Percentiles rank a stretch among this genome's conserved stretches.
These are phyloP conservation scores for Vitis hybrid DNA, from an alignment of 177 flowering plant genomes.

Conservation along the genomic window DNA sequence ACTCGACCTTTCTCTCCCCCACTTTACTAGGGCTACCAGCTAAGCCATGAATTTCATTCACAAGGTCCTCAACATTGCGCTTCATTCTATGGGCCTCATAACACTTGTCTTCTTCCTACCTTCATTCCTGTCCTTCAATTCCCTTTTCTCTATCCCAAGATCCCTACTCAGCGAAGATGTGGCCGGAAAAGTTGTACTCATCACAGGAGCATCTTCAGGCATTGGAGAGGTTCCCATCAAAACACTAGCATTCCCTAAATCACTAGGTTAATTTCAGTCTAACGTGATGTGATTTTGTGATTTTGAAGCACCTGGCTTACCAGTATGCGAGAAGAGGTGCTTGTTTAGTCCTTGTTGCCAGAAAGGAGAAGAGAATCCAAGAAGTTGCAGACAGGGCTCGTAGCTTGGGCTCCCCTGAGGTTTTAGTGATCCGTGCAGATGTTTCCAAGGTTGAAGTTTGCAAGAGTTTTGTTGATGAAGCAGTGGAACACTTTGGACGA, in stretches of 20 bases:
- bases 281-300: not conserved
- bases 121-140: conserved; percentile 20
- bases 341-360: conserved; percentile 37
- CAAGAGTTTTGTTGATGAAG: conserved; percentile 25
- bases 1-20: not conserved
- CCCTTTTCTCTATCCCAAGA: not conserved
- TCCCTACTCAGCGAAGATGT: conserved; percentile 23
- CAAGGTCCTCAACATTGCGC: conserved; percentile 18
- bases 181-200: conserved; percentile 41
- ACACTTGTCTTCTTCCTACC: conserved; percentile 20
- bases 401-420: conserved; percentile 33
- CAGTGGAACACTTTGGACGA: conserved; percentile 34
- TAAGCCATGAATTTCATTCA: conserved; percentile 21
- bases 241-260: not conserved
- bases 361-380: conserved; percentile 31
- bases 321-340: conserved; percentile 54
- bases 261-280: no score
- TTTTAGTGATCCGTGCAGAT: conserved; percentile 34
- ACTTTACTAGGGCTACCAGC: not conserved
- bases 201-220: conserved; percentile 53
- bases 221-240: conserved; percentile 21
- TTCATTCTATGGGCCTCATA: conserved; percentile 17
- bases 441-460: conserved; percentile 44
- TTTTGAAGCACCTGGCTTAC: conserved; percentile 42
- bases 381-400: conserved; percentile 30